A percentile compares a stretch with the other conserved stretches of the same genome.
Evolutionary conservation across 2,329 filamentous ascomycete genomes (phyloP).

Genomic region (Tetracladium maxilliforme): DNA sequence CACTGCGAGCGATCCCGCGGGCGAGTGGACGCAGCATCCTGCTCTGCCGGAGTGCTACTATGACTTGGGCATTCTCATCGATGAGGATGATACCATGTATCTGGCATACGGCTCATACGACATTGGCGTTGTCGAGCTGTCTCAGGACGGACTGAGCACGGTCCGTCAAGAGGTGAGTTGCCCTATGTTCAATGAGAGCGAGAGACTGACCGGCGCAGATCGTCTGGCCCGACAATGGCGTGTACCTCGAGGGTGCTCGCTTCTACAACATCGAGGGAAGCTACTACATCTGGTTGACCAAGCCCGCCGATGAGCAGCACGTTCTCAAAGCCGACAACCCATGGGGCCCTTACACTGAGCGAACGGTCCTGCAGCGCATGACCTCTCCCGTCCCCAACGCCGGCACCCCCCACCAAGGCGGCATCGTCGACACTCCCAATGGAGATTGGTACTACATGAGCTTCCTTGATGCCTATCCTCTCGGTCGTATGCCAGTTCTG

Average conservation of each 20-base stretch:
- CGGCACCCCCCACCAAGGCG: slow-evolving; percentile 37
- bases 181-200: slow-evolving; percentile 16
- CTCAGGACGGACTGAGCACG: slow-evolving; percentile 27
- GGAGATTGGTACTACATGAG: slow-evolving; percentile 45
- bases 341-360: slow-evolving; percentile 33
- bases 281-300: slow-evolving; percentile 37
- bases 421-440: slow-evolving; percentile 32
- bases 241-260: slow-evolving; percentile 31
- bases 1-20: slow-evolving; percentile 23
- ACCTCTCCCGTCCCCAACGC: slow-evolving; percentile 26
- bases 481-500: slow-evolving; percentile 39
- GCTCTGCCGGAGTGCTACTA: slow-evolving; percentile 28
- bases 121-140: slow-evolving; percentile 33
- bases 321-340: slow-evolving; percentile 31
- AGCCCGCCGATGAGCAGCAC: slow-evolving; percentile 27
- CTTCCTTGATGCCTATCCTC: slow-evolving; percentile 39
- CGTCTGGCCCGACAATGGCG: no score
- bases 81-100: slow-evolving; percentile 41
- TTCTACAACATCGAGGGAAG: slow-evolving; percentile 39
- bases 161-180: slow-evolving; percentile 29
- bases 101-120: slow-evolving; percentile 33
- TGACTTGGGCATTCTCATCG: slow-evolving; percentile 38
- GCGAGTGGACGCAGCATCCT: slow-evolving; percentile 18
- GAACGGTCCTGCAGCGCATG: slow-evolving; percentile 25
- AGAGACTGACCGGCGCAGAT: no score